Percentiles rank a stretch among this genome's conserved stretches.
Evolutionary conservation across 2,329 filamentous ascomycete genomes (phyloP).

Genomic region (Cercospora brassicicola): DNA sequence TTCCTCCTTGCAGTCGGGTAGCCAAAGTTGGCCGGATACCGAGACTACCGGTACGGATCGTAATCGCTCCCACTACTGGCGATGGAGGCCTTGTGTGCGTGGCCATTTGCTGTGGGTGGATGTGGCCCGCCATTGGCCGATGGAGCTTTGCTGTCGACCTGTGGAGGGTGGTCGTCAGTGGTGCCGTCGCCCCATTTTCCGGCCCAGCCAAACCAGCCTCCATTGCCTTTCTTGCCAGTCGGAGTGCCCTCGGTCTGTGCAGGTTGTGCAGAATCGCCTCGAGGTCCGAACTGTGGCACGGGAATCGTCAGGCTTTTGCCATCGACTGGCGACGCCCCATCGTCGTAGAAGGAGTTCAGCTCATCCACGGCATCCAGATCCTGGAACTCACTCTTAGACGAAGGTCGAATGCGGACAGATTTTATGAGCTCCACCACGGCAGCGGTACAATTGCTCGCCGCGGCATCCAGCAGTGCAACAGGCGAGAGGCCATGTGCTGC

Average conservation of each 20-base stretch:
- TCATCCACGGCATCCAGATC: constrained; percentile 29
- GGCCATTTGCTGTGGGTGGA: constrained; percentile 13
- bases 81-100: constrained; percentile 17
- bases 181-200: constrained; percentile 26
- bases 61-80: constrained; percentile 26
- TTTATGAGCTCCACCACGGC: constrained; percentile 84
- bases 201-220: constrained; percentile 31
- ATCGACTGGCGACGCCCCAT: constrained; percentile 16
- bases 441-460: constrained; percentile 83
- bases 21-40: constrained; percentile 13
- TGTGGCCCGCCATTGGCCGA: constrained; percentile 8
- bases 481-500: constrained; percentile 80
- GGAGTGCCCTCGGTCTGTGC: background rate
- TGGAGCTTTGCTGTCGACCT: constrained; percentile 8
- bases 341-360: constrained; percentile 30
- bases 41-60: constrained; percentile 30
- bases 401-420: constrained; percentile 71
- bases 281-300: constrained; percentile 14
- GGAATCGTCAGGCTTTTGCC: constrained; percentile 19
- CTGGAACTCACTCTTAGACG: constrained; percentile 27
- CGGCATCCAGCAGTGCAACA: constrained; percentile 89
- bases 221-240: constrained; percentile 19
- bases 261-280: constrained; percentile 1
- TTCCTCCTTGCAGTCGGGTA: constrained; percentile 1
- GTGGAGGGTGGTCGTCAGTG: constrained; percentile 12